These are phyloP conservation scores for Cladosporium sp. DNA, from an alignment of 2,329 filamentous ascomycete genomes.

Conservation along the genomic window DNA sequence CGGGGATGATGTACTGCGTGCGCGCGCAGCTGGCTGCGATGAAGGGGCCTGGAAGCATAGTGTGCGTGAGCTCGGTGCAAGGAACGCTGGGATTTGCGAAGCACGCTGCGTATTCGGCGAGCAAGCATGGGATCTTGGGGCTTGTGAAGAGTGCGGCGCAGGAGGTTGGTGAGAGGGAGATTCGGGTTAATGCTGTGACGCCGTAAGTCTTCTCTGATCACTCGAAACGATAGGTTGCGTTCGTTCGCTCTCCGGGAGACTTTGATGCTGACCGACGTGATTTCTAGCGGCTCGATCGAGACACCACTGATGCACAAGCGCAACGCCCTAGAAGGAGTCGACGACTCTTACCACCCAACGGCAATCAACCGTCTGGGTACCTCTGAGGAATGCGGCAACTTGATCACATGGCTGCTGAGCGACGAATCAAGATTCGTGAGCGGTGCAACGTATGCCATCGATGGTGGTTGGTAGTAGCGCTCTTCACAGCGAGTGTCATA, in stretches of 20 bases:
- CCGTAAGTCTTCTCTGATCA: conserved; percentile 28
- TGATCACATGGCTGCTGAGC: conserved; percentile 53
- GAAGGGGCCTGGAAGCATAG: conserved; percentile 57
- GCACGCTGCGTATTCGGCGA: conserved; percentile 33
- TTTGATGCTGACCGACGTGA: not conserved
- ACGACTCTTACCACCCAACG: conserved; percentile 27
- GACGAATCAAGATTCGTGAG: conserved; percentile 52
- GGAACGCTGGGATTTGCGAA: conserved; percentile 41
- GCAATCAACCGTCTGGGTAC: conserved; percentile 31
- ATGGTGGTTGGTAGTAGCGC: conserved; percentile 43
- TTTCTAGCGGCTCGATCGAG: conserved; percentile 29
- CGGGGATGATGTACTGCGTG: conserved; percentile 55
- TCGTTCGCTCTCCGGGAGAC: not conserved
- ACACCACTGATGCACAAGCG: conserved; percentile 35
- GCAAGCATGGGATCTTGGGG: conserved; percentile 34
- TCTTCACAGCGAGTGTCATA: conserved; percentile 10
- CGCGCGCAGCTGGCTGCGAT: conserved; percentile 52
- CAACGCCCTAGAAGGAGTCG: conserved; percentile 34
- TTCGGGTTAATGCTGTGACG: conserved; percentile 35
- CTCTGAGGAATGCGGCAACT: conserved; percentile 31
- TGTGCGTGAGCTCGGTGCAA: conserved; percentile 48
- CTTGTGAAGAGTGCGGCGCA: conserved; percentile 34
- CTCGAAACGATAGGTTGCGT: not conserved
- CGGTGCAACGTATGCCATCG: conserved; percentile 50
- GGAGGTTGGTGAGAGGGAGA: conserved; percentile 32